Base-by-base conservation (phyloP, 768 basidiomycete species). In the Tulasnella sp. region DNA sequence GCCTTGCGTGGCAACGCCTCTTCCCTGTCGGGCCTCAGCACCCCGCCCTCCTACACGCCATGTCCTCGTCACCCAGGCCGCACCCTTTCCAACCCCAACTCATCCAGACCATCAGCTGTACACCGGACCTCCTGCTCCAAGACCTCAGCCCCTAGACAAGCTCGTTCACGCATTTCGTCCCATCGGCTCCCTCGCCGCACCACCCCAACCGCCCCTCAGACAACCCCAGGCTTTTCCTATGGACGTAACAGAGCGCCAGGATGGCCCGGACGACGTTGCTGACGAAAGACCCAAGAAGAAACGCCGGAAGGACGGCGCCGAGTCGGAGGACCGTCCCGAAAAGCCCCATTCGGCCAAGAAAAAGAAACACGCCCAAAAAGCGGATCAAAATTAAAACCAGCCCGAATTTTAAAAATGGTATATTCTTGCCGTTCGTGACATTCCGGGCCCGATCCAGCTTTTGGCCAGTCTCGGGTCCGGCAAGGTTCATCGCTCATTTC, bases 91-190 rank as follows among this genome's bases (percentile, higher is more conserved):
- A 14, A 68, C 44, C n/a, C 78, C 79, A 36, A 40, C 72, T 62
- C 42, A 52, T 19, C 38, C 73, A 39, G 73, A 75, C 10, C 10
- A 36, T 16, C 46, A 42, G 38, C 44, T 74, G 75, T 27, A 79
- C 18, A 34, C 21, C 19, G 62, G 58, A n/a, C 78, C 39, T 44
- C 56, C 79, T 58, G 27, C 74, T 21, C 75, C 44, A n/a, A 77
- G 76, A n/a, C 27, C 39, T 36, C 79, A 80, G 44, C 79, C 77
- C 18, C 40, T 58, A 31, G 27, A 80, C 4, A 56, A 42, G 18
- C 76, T 80, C 27, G 48, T 52, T 36, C 79, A 80, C 42, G 39
- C 16, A 16, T 80, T 80, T 48, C 31, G 27, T 19, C 79, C 79
- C 24, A 80, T 71, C 48, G 79, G 79, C 14, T 80, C 79, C 16